Evolutionary conservation across 192 early-diverging fungal species (phyloP).

Genomic region (Mortierella antarctica): DNA sequence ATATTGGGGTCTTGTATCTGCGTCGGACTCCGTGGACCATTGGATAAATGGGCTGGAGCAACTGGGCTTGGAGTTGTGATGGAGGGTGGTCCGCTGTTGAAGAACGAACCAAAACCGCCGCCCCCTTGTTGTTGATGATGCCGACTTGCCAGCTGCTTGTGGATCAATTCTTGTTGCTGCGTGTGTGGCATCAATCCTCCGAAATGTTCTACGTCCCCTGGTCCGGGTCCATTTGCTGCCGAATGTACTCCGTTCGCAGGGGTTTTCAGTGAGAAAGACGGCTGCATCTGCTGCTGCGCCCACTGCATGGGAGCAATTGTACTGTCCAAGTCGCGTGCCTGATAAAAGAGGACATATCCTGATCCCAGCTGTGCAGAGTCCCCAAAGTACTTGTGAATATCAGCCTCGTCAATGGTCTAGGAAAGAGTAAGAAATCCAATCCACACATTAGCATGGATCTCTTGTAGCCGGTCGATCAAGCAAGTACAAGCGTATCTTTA

Average conservation of each 20-base stretch:
- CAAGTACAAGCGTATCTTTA: constrained; percentile 26
- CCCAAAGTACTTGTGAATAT: constrained; percentile 85
- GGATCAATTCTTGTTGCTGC: constrained; percentile 47
- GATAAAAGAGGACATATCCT: constrained; percentile 85
- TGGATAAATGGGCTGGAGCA: not conserved
- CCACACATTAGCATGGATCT: not conserved
- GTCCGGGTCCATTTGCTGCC: constrained; percentile 14
- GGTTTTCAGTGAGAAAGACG: constrained; percentile 18
- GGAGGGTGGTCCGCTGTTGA: constrained; percentile 7
- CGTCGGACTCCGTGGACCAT: constrained; percentile 32
- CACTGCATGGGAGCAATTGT: constrained; percentile 42
- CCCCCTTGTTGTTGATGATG: constrained; percentile 20
- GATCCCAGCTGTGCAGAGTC: constrained; percentile 79
- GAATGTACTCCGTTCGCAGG: constrained; percentile 2
- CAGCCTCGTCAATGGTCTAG: constrained; percentile 76
- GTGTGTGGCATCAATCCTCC: constrained; percentile 44
- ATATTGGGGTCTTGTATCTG: constrained; percentile 41
- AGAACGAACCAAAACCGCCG: constrained; percentile 25
- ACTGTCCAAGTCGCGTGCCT: constrained; percentile 55
- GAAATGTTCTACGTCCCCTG: constrained; percentile 31
- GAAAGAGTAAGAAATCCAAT: not conserved
- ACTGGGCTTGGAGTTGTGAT: not conserved
- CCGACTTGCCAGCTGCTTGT: constrained; percentile 36
- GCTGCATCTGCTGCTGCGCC: constrained; percentile 47
- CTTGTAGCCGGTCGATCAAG: not conserved